Evolutionary conservation across 2,329 filamentous ascomycete genomes (phyloP).

Genomic region (Alternaria solani): DNA sequence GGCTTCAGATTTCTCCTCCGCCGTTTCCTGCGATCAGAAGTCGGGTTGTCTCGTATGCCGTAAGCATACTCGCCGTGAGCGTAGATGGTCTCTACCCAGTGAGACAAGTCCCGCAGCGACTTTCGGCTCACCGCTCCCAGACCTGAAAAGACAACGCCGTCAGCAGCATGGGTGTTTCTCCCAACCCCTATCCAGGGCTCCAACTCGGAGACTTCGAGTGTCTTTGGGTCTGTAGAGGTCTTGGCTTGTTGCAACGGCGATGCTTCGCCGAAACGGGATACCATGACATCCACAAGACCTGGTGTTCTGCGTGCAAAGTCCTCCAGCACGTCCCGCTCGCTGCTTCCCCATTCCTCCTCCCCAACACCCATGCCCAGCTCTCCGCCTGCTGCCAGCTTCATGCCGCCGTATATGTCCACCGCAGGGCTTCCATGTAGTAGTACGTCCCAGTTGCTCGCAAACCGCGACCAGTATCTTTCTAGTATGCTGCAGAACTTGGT

Average conservation of each 20-base stretch:
- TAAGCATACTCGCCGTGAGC: slow-evolving; percentile 85
- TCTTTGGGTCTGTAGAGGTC: slow-evolving; percentile 35
- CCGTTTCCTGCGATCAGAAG: slow-evolving; percentile 66
- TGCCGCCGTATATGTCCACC: slow-evolving; percentile 77
- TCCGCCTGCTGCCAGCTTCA: slow-evolving; percentile 88
- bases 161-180: slow-evolving; percentile 71
- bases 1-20: slow-evolving; percentile 49
- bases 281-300: slow-evolving; percentile 85
- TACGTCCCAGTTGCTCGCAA: slow-evolving; percentile 78
- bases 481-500: slow-evolving; percentile 76
- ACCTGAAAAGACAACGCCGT: slow-evolving; percentile 88
- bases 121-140: slow-evolving; percentile 74
- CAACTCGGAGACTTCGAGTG: slow-evolving; percentile 29
- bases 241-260: slow-evolving; percentile 42
- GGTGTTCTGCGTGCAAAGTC: slow-evolving; percentile 82
- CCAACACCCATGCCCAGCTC: slow-evolving; percentile 94
- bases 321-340: slow-evolving; percentile 91
- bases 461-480: slow-evolving; percentile 80
- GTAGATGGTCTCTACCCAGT: slow-evolving; percentile 91
- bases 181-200: slow-evolving; percentile 79
- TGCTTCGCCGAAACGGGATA: slow-evolving; percentile 80
- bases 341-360: slow-evolving; percentile 93
- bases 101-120: slow-evolving; percentile 75
- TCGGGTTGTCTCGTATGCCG: slow-evolving; percentile 81
- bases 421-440: slow-evolving; percentile 89